Evolutionary conservation across 805 yeast species (phyloP), one percentile per base, ranked within the genome.

Genomic region (Zygotorulaspora florentina): DNA sequence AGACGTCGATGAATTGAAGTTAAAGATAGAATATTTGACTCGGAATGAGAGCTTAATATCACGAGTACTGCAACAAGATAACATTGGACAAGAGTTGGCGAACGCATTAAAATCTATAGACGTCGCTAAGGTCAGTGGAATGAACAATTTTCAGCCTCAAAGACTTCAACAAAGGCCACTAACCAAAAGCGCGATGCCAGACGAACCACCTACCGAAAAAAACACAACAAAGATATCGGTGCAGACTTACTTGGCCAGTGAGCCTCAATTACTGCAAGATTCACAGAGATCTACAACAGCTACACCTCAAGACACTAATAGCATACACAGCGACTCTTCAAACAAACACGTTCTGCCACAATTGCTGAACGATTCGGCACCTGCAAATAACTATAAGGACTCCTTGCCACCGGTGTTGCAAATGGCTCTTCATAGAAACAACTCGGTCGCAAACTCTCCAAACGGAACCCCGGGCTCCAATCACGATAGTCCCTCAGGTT

Each of bases 1-100:
- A 55, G 97, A 90, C 55, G 89, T 88, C 5, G 90, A 85, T 58
- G 91, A 84, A 54, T 68, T 88, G 53, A 81, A 83, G 55, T 73
- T 83, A 35, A 82, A 85, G 68, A 81, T 85, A 55, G 87, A 83
- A 57, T 74, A 76, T 65, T 64, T 82, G 38, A 75, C 79, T 33
- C 75, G 79, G 59, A 84, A 81, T 68, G 91, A 84, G 65, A 75
- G 78, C 20, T 64, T 85, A 3, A 76, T 85, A 34, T 79, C 88
- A 0, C 81, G 81, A 46, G 87, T 83, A 2, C 58, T 83, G 37
- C 55, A 51, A 74, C 67, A 34, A 42, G 61, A 41, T 51, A 55
- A 50, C 45, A 53, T 53, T 46, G 59, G 59, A 11, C 52, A 58
- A 27, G 50, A 42, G 17, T n/a, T 53, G 45, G 29, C 47, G 39